phyloP scores from a whole-genome alignment of 441 rosid genomes.

The Pelargonium myrrhifolium region DNA sequence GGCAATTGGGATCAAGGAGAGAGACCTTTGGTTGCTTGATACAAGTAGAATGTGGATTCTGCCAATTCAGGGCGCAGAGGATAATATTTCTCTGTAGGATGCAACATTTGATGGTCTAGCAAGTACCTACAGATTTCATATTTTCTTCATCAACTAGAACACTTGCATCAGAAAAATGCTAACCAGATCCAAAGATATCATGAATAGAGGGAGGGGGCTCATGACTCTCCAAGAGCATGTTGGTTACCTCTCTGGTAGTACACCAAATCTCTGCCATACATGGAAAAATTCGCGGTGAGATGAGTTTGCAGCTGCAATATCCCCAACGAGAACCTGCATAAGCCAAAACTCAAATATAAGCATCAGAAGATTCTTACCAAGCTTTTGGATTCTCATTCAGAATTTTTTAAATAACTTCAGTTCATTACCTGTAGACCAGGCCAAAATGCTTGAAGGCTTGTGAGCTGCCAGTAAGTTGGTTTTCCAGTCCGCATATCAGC shows the following conservation, averaged over 20 bases:
- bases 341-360: conserved; percentile 24
- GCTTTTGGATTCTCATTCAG: conserved; percentile 5
- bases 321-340: conserved; percentile 86
- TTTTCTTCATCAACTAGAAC: neutral
- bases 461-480: conserved; percentile 97
- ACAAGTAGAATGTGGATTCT: conserved; percentile 89
- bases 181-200: neutral
- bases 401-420: conserved; percentile 16
- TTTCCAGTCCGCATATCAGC: conserved; percentile 92
- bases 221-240: conserved; percentile 1
- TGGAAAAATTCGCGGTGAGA: conserved; percentile 77
- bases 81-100: conserved; percentile 91
- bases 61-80: conserved; percentile 94
- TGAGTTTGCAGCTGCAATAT: conserved; percentile 77
- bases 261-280: conserved; percentile 84
- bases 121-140: conserved; percentile 45
- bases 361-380: conserved; percentile 19
- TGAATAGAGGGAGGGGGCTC: conserved; percentile 8
- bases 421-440: conserved; percentile 83
- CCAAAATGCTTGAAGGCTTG: conserved; percentile 99
- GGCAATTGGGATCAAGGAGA: conserved; percentile 3
- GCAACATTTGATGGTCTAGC: conserved; percentile 74
- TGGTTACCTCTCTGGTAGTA: conserved; percentile 72
- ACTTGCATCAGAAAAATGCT: neutral
- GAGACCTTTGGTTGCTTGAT: conserved; percentile 94